These are phyloP conservation scores for Wickerhamomyces strasburgensis DNA, from an alignment of 805 yeast species.

Conservation along the genomic window DNA sequence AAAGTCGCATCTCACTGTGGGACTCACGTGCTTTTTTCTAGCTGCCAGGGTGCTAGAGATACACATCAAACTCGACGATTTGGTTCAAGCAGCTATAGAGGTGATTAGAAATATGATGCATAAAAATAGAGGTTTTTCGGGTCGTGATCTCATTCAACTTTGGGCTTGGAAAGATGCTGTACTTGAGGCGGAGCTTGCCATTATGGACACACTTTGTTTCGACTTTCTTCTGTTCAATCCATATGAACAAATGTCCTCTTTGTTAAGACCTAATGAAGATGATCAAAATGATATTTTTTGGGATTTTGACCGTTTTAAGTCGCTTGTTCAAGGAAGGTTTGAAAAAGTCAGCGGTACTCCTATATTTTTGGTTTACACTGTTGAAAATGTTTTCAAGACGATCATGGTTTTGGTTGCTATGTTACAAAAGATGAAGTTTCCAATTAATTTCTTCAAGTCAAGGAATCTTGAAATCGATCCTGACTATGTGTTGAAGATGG, in stretches of 20 bases:
- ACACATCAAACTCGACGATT: conserved; percentile 10
- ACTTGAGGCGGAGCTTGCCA: conserved; percentile 11
- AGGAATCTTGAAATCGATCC: background rate
- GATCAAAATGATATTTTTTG: conserved; percentile 4
- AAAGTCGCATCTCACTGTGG: background rate
- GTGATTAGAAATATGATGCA: conserved; percentile 1
- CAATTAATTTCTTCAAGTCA: conserved; percentile 11
- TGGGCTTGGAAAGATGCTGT: conserved; percentile 17
- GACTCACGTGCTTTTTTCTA: conserved; percentile 12
- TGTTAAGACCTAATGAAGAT: background rate
- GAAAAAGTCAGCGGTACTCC: conserved; percentile 11
- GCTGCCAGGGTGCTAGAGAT: conserved; percentile 19
- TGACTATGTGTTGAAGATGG: conserved; percentile 2
- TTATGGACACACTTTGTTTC: conserved; percentile 23
- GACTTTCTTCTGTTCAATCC: conserved; percentile 21
- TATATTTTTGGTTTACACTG: conserved; percentile 11
- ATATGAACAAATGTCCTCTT: conserved; percentile 1
- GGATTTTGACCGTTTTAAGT: background rate
- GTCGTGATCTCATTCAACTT: background rate
- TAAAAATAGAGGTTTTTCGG: too few species aligned
- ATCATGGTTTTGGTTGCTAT: conserved; percentile 6
- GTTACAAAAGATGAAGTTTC: conserved; percentile 5
- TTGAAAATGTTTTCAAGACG: conserved; percentile 9
- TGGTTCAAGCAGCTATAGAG: conserved; percentile 4
- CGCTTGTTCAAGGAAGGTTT: too few species aligned